Percentiles rank a stretch among this genome's conserved stretches.
phyloP scores from a whole-genome alignment of 192 early-diverging fungal species.

The Coemansia sp. region DNA sequence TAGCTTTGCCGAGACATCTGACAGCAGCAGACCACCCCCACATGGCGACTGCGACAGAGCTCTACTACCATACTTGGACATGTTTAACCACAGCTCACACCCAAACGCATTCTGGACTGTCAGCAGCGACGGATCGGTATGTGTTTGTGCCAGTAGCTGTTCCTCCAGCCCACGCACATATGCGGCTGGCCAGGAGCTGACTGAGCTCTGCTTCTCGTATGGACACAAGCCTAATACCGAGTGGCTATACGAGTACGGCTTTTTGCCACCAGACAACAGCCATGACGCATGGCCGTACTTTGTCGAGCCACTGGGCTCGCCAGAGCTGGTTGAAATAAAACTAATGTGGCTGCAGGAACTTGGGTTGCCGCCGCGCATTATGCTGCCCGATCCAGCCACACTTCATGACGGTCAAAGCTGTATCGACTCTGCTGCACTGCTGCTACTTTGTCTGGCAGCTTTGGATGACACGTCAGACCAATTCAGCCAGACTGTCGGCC shows the following conservation, averaged over 20 bases:
- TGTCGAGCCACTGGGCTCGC: slow-evolving; percentile 13
- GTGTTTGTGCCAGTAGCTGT: background rate
- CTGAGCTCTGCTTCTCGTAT: slow-evolving; percentile 30
- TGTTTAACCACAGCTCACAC: slow-evolving; percentile 34
- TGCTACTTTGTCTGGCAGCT: slow-evolving; percentile 26
- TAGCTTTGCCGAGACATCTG: slow-evolving; percentile 11
- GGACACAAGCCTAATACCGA: slow-evolving; percentile 38
- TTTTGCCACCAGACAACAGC: slow-evolving; percentile 20
- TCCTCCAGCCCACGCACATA: background rate
- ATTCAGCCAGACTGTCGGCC: slow-evolving; percentile 12
- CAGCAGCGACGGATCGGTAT: slow-evolving; percentile 14
- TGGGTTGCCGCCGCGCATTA: slow-evolving; percentile 14
- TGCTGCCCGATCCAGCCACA: slow-evolving; percentile 16
- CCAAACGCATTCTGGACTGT: slow-evolving; percentile 25
- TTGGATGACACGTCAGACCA: slow-evolving; percentile 22
- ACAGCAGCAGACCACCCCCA: background rate
- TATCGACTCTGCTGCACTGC: slow-evolving; percentile 7
- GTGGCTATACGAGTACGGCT: slow-evolving; percentile 45
- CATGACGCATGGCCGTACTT: slow-evolving; percentile 39
- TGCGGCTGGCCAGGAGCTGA: background rate
- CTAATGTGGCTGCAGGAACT: slow-evolving; percentile 35
- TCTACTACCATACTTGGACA: slow-evolving; percentile 30
- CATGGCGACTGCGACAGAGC: slow-evolving; percentile 22
- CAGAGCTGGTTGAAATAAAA: slow-evolving; percentile 20
- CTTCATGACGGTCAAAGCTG: background rate